Conservation (phyloP, 169 alveolate genomes). For the Theileria sp. region DNA sequence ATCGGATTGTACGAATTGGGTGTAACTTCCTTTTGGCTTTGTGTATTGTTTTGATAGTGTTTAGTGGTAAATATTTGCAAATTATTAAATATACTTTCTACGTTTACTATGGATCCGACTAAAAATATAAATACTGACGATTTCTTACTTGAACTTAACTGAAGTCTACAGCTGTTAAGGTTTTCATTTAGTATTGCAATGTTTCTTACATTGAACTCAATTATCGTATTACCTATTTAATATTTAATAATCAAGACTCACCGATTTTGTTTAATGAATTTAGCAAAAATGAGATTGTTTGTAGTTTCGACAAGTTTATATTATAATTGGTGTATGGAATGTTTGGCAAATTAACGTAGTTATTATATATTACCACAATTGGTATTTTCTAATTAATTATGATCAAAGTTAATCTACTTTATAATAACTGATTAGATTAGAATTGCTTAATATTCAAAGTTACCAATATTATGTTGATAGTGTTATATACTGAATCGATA, state of each 20-base stretch:
- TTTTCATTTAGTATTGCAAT: neutral
- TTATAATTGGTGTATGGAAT: slow-evolving; percentile 46
- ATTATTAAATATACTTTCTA: slow-evolving; percentile 45
- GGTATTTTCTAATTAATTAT: slow-evolving; percentile 34
- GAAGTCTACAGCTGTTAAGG: slow-evolving; percentile 2
- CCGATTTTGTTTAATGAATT: slow-evolving; percentile 52
- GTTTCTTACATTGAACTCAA: slow-evolving; percentile 32
- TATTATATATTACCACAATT: slow-evolving; percentile 17
- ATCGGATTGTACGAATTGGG: neutral
- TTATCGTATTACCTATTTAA: slow-evolving; percentile 38
- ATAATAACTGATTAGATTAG: neutral
- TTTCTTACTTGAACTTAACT: slow-evolving; percentile 52
- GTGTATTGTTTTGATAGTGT: neutral
- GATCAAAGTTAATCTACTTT: neutral
- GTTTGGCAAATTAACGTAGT: slow-evolving; percentile 16
- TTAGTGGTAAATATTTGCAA: slow-evolving; percentile 23
- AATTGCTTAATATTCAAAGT: neutral
- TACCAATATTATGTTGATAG: slow-evolving; percentile 52
- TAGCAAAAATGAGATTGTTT: slow-evolving; percentile 43
- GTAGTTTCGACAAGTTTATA: slow-evolving; percentile 47
- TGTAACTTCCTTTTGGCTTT: neutral
- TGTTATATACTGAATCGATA: slow-evolving; percentile 47
- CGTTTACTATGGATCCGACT: slow-evolving; percentile 52
- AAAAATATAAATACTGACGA: neutral
- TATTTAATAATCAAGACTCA: neutral